Evolutionary conservation across 805 yeast genomes (phyloP).

Genomic region (Starmerella scarabaei): DNA sequence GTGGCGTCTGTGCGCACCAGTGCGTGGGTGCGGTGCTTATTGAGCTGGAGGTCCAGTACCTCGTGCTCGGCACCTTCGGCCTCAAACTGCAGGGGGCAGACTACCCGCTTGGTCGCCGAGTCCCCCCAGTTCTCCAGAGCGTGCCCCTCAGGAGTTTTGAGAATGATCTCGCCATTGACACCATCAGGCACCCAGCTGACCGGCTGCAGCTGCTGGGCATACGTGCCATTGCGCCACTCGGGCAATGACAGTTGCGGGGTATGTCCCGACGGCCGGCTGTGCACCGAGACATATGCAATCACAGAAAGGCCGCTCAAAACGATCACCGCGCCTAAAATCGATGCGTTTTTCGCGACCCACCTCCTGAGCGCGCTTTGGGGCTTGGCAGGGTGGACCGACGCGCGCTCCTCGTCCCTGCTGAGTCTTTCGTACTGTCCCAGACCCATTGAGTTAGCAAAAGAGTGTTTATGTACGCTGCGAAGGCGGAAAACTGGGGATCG

Average conservation of each 20-base stretch:
- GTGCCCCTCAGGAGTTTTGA: constrained; percentile 4
- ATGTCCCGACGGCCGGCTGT: background rate
- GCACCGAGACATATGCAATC: background rate
- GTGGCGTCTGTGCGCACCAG: constrained; percentile 41
- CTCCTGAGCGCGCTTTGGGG: too few species aligned
- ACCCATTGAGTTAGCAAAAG: too few species aligned
- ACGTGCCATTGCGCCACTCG: constrained; percentile 18
- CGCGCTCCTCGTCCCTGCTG: too few species aligned
- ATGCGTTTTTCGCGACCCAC: too few species aligned
- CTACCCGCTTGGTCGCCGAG: constrained; percentile 5
- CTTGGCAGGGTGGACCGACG: too few species aligned
- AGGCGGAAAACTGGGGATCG: too few species aligned
- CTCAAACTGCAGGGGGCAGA: constrained; percentile 30
- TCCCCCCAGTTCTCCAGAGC: constrained; percentile 35
- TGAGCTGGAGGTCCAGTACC: constrained; percentile 29
- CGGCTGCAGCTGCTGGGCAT: constrained; percentile 1
- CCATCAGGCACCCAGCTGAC: constrained; percentile 19
- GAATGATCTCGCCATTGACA: constrained; percentile 15
- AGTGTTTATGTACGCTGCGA: too few species aligned
- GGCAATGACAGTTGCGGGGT: constrained; percentile 10
- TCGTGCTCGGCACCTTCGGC: constrained; percentile 20
- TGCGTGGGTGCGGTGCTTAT: constrained; percentile 36
- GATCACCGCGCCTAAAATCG: too few species aligned
- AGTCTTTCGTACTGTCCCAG: too few species aligned
- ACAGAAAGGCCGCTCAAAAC: too few species aligned